These are phyloP conservation scores for Phytophthora sp. DNA, from an alignment of 352 stramenopile genomes.

Conservation along the genomic window DNA sequence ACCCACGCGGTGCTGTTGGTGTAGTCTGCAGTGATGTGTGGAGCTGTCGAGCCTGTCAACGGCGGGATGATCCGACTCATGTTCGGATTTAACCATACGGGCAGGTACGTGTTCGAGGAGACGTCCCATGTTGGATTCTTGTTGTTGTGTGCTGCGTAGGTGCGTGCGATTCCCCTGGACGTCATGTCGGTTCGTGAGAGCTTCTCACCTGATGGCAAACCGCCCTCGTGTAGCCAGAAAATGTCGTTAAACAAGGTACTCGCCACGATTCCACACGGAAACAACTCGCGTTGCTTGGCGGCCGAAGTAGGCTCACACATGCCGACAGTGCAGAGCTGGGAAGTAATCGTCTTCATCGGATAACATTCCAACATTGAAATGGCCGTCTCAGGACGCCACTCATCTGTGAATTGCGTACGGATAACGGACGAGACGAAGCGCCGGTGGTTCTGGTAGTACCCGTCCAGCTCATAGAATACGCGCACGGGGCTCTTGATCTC, in stretches of 20 bases:
- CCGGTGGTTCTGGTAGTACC: conserved; percentile 76
- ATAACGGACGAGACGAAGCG: conserved; percentile 79
- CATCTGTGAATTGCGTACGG: conserved; percentile 64
- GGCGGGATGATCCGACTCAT: conserved; percentile 77
- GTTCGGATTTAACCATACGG: conserved; percentile 77
- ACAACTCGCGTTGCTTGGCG: conserved; percentile 49
- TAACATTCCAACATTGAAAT: conserved; percentile 49
- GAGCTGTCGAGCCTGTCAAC: conserved; percentile 20
- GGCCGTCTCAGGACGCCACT: conserved; percentile 47
- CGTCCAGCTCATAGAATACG: conserved; percentile 73
- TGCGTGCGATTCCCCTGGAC: conserved; percentile 50
- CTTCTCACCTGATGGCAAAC: conserved; percentile 48
- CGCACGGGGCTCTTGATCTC: conserved; percentile 43
- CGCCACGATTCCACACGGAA: conserved; percentile 76
- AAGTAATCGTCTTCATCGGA: conserved; percentile 52
- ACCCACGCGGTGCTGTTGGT: conserved; percentile 83
- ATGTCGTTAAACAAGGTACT: conserved; percentile 90
- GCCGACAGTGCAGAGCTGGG: conserved; percentile 45
- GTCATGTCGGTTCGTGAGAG: conserved; percentile 50
- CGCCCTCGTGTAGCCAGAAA: conserved; percentile 76
- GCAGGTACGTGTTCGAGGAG: conserved; percentile 44
- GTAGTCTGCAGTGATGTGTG: conserved; percentile 62
- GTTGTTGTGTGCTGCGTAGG: conserved; percentile 59
- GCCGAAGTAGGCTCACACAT: conserved; percentile 32
- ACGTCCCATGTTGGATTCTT: conserved; percentile 68